phyloP scores from a whole-genome alignment of 305 asterid genomes.

The Ilex paraguariensis region DNA sequence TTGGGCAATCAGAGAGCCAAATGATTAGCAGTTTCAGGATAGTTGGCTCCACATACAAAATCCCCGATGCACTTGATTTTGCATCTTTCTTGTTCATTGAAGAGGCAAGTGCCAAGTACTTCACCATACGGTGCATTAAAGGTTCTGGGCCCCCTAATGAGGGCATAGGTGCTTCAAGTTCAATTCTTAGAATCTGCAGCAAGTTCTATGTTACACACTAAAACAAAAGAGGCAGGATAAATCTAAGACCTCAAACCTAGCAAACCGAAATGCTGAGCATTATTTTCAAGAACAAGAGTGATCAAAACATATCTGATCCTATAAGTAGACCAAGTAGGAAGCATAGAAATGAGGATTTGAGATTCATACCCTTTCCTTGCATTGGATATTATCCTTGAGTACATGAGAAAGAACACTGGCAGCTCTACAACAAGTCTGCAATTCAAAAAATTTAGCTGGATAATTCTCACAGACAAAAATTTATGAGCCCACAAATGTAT shows the following conservation, averaged over 20 bases:
- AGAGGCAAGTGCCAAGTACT: slow-evolving; percentile 84
- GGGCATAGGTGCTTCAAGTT: slow-evolving; percentile 64
- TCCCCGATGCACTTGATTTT: slow-evolving; percentile 37
- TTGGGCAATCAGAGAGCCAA: slow-evolving; percentile 84
- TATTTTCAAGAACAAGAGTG: not conserved
- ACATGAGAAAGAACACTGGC: slow-evolving; percentile 87
- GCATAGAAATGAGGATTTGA: too few relatives aligned
- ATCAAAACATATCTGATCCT: too few relatives aligned
- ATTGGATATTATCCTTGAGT: slow-evolving; percentile 65
- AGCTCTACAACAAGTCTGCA: slow-evolving; percentile 96
- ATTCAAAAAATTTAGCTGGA: slow-evolving; percentile 6
- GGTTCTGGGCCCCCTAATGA: slow-evolving; percentile 79
- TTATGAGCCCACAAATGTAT: too few relatives aligned
- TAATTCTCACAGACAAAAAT: not conserved
- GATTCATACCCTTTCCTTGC: slow-evolving; percentile 81
- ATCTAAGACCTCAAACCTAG: not conserved
- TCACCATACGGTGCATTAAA: slow-evolving; percentile 84
- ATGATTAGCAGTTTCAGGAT: slow-evolving; percentile 70
- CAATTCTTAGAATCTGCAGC: slow-evolving; percentile 73
- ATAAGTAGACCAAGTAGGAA: too few relatives aligned
- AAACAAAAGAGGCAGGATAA: slow-evolving; percentile 7
- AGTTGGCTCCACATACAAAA: slow-evolving; percentile 59
- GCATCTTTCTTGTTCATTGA: slow-evolving; percentile 67
- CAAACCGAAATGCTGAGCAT: not conserved
- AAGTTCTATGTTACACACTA: slow-evolving; percentile 18